Evolutionary conservation across 306 rosid species (phyloP), one percentile per base, ranked within the genome.

Genomic region (Prunus mongolica): DNA sequence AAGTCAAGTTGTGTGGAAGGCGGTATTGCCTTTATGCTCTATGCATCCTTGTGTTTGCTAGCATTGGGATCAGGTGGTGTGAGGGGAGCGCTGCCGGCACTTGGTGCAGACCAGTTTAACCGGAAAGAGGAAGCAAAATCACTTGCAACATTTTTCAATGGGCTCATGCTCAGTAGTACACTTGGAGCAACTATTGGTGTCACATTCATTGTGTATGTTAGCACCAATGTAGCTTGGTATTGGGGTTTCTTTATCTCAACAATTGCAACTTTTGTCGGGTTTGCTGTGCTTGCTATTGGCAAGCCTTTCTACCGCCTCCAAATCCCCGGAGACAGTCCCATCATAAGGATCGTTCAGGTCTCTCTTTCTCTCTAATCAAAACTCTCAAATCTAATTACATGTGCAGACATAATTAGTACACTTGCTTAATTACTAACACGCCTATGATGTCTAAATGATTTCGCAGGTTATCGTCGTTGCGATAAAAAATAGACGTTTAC

Each of bases 91-190:
- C 84, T 93, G 72, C 88, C 98, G 3, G 82, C 96, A 22, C 87
- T 93, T 49, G 98, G 98, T 28, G 96, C 93, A 8, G 97, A 93
- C 67, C 96, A 93, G 45, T 93, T 90, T 72, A 76, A 89, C 68
- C 73, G 80, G 6, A 86, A 88, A 52, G 86, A 90, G 65, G 91
- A 93, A 77, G 88, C 82, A 14, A 90, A 90, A 69, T 89, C 89
- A 6, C 83, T 90, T 13, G 88, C 93, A 19, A 93, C 88, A 47
- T 93, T 78, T 73, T 93, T 93, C 84, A 93, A 93, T 68, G 86
- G 84, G 84, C 76, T 87, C 73, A 49, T 90, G 74, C 84, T 90
- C 3, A 90, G 96, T 70, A 76, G 88, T 46, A 89, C 92, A 27
- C 4, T 88, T 3, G 96, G 98, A 84, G 89, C 86, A 55, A 75